A percentile compares a stretch with the other conserved stretches of the same genome.
phyloP scores from a whole-genome alignment of 2,329 filamentous ascomycete genomes.

The Alternaria ethzedia region DNA sequence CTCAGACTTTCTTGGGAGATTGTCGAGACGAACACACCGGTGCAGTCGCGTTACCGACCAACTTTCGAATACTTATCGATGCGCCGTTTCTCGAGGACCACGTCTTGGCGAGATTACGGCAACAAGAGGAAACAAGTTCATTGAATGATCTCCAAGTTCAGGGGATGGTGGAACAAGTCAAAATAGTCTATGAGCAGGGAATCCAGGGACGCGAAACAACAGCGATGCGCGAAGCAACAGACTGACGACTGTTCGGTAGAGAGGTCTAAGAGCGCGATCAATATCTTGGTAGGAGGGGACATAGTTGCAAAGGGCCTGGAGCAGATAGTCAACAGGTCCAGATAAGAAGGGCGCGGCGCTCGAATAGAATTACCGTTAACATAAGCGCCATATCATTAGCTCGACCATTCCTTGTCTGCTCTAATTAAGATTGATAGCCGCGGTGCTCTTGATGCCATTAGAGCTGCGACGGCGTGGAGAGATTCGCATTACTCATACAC shows the following conservation, averaged over 20 bases:
- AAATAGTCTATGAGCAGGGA: neutral
- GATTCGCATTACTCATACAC: neutral
- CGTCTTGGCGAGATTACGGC: neutral
- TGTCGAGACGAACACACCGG: neutral
- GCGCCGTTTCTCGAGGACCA: neutral
- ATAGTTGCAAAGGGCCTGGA: neutral
- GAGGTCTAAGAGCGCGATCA: neutral
- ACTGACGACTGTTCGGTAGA: neutral
- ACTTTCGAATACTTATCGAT: neutral
- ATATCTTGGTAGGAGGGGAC: neutral
- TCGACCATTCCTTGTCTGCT: neutral
- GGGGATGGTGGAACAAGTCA: neutral
- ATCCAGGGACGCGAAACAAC: neutral
- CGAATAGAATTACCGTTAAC: neutral
- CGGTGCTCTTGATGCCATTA: rapidly evolving
- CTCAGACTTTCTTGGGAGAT: neutral
- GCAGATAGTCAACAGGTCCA: rapidly evolving
- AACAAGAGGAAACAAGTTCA: neutral
- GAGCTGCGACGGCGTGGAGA: neutral
- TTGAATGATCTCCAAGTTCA: neutral
- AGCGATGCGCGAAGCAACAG: neutral
- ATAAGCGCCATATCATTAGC: neutral
- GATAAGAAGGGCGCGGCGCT: neutral
- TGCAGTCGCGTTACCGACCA: neutral
- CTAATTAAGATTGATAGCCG: neutral